A percentile compares a stretch with the other conserved stretches of the same genome.
phyloP scores from a whole-genome alignment of 1,284 basidiomycete genomes.

The Cutaneotrichosporon sp. region DNA sequence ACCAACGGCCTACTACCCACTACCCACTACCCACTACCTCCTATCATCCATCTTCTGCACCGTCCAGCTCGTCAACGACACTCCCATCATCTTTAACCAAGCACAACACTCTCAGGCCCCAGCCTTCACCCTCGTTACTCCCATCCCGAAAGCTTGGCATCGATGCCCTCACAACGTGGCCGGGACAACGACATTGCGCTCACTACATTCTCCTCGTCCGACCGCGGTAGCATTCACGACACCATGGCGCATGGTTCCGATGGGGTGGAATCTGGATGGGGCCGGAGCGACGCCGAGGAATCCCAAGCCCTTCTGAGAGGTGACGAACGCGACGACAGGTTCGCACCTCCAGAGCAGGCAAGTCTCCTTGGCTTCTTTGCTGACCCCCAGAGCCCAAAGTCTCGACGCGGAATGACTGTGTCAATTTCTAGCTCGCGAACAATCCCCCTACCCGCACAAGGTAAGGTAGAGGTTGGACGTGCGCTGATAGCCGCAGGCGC shows the following conservation, averaged over 20 bases:
- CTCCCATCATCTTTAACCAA: neutral
- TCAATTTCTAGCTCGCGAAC: neutral
- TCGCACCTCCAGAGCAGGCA: neutral
- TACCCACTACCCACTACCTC: too few species aligned
- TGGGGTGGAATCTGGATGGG: neutral
- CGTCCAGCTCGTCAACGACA: neutral
- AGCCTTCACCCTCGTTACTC: neutral
- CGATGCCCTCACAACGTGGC: slow-evolving; percentile 11
- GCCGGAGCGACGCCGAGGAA: neutral
- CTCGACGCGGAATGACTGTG: neutral
- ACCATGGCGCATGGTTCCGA: neutral
- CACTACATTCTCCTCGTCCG: slow-evolving; percentile 8
- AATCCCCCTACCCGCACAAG: slow-evolving; percentile 2
- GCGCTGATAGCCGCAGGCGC: slow-evolving; percentile 17
- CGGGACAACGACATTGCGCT: slow-evolving; percentile 11
- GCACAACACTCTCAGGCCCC: neutral
- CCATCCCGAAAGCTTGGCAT: slow-evolving; percentile 1
- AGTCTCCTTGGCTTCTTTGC: neutral
- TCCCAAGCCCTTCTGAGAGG: slow-evolving; percentile 12
- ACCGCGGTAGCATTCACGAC: neutral
- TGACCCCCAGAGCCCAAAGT: neutral
- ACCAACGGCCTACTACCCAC: too few species aligned
- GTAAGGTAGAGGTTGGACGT: neutral
- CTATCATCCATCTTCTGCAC: neutral
- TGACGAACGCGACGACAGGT: neutral